A percentile compares a stretch with the other conserved stretches of the same genome.
These are phyloP conservation scores for Talaromyces marneffei DNA, from an alignment of 2,329 filamentous ascomycete genomes.

Conservation along the genomic window DNA sequence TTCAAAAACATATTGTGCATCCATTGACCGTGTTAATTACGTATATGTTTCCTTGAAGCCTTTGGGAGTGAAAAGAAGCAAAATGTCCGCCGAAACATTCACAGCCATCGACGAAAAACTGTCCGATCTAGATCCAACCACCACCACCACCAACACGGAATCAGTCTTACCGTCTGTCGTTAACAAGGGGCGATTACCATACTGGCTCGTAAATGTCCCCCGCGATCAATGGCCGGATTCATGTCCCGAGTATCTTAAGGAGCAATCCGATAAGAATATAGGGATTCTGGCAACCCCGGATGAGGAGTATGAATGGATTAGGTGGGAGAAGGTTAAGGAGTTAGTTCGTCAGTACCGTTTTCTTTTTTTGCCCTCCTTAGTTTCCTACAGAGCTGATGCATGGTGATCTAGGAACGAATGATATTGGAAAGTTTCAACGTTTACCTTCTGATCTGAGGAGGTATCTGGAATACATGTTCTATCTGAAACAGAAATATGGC, in stretches of 20 bases:
- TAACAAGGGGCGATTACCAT: slow-evolving; percentile 45
- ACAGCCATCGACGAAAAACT: slow-evolving; percentile 22
- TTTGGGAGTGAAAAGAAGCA: too few relatives aligned
- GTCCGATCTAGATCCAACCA: background rate
- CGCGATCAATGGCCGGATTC: slow-evolving; percentile 53
- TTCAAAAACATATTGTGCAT: background rate
- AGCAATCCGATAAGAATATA: slow-evolving; percentile 62
- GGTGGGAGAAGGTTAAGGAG: slow-evolving; percentile 64
- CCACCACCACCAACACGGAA: background rate
- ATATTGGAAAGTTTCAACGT: slow-evolving; percentile 70
- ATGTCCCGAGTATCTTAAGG: slow-evolving; percentile 66
- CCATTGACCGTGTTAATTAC: too few relatives aligned
- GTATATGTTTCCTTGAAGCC: too few relatives aligned
- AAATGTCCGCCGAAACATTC: slow-evolving; percentile 21
- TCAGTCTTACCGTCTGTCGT: background rate
- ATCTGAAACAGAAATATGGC: slow-evolving; percentile 62
- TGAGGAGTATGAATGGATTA: slow-evolving; percentile 54
- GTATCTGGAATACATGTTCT: slow-evolving; percentile 65
- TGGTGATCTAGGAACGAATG: slow-evolving; percentile 50
- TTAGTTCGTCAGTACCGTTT: slow-evolving; percentile 51
- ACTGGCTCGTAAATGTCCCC: slow-evolving; percentile 80
- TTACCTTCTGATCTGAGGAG: slow-evolving; percentile 69
- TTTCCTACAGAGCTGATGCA: slow-evolving; percentile 4
- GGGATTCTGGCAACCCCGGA: slow-evolving; percentile 67
- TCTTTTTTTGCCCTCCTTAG: background rate